Conservation (phyloP, 768 basidiomycete genomes). For the Wakefieldia striispora region DNA sequence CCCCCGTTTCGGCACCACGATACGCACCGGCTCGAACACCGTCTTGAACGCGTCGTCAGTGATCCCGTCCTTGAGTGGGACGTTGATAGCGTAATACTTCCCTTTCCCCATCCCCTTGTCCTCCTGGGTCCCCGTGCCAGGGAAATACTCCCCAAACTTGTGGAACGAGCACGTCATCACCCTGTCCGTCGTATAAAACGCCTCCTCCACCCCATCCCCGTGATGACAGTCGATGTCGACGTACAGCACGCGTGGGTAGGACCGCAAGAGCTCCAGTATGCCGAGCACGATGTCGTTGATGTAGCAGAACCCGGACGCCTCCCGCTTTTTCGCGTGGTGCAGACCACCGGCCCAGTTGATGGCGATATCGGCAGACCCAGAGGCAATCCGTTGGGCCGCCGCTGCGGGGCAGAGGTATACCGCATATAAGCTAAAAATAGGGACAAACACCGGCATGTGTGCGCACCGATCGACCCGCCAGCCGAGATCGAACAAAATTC, state of each 20-base stretch:
- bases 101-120: constrained; percentile 84
- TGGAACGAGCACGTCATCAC: constrained; percentile 98
- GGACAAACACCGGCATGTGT: neutral
- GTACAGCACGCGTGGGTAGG: constrained; percentile 85
- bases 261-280: constrained; percentile 89
- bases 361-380: constrained; percentile 76
- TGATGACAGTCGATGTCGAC: constrained; percentile 99
- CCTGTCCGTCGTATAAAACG: constrained; percentile 95
- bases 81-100: constrained; percentile 86
- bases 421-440: neutral
- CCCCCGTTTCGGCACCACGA: neutral
- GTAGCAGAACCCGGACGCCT: constrained; percentile 98
- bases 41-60: constrained; percentile 84
- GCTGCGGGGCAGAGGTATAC: constrained; percentile 28
- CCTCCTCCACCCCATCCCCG: constrained; percentile 98
- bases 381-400: constrained; percentile 76
- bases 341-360: constrained; percentile 99
- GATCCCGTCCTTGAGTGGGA: constrained; percentile 92
- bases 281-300: constrained; percentile 97
- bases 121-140: constrained; percentile 77
- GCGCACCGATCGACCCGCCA: constrained; percentile 87
- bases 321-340: constrained; percentile 99
- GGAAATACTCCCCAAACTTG: constrained; percentile 87
- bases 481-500: constrained; percentile 98
- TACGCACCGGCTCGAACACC: constrained; percentile 87